Evolutionary conservation across 495 filamentous ascomycete genomes (phyloP), one percentile per base, ranked within the genome.

Genomic region (Aspergillus kassunensis): DNA sequence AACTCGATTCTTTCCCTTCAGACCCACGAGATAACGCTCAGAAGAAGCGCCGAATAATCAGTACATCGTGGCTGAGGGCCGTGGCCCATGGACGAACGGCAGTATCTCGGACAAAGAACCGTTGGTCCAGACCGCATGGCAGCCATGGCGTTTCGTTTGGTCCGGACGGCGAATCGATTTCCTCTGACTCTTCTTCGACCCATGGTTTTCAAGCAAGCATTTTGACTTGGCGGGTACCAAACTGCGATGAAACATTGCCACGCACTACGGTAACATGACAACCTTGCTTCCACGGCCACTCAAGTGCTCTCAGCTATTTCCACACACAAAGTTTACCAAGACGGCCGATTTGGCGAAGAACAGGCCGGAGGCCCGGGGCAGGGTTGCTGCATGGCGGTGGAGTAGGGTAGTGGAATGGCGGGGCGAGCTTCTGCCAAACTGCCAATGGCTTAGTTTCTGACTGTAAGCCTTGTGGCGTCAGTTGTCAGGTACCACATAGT

Each of bases 211-310:
- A n/a, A n/a, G n/a, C n/a, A n/a, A n/a, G n/a, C n/a, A n/a, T 12
- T 51, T 56, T 43, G 48, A 24, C 48, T 56, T 56, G 39, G 35
- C 23, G 34, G 44, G 55, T 49, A 49, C 49, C 55, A 50, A 30
- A 41, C 20, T 53, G 42, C 33, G 33, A 1, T 18, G 9, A 19
- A 13, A 20, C 11, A 53, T 30, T 39, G 42, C 50, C 33, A 53
- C 51, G 42, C 42, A 31, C 12, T 13, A 6, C n/a, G 11, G 4
- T 4, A 8, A 11, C 11, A n/a, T 11, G n/a, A 35, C 9, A 11
- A 11, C 4, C 27, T 13, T 55, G 21, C 41, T 39, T 45, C 53
- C 46, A 56, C 47, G 45, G 13, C 8, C 7, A n/a, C 6, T n/a
- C 53, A 45, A 34, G 51, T 40, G 46, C 34, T 20, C 12, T 12